A percentile compares a stretch with the other conserved stretches of the same genome.
Conservation (phyloP, 352 stramenopile species). For the Pythium sp. region DNA sequence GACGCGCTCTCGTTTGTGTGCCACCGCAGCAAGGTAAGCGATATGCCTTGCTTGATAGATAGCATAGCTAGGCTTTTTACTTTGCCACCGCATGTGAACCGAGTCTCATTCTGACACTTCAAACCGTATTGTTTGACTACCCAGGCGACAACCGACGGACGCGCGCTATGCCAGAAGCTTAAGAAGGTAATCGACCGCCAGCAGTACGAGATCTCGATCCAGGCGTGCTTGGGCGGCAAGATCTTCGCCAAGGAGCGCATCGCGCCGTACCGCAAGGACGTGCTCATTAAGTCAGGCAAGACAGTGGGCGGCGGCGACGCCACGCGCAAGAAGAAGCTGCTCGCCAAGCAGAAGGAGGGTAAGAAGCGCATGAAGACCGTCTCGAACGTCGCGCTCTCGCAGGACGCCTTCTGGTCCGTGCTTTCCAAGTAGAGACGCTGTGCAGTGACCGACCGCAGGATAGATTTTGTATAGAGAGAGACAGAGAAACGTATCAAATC, state of each 20-base stretch:
- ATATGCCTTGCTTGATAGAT: not conserved
- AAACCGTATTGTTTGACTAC: not conserved
- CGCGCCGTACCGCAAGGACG: constrained; percentile 94
- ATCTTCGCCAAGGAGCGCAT: constrained; percentile 97
- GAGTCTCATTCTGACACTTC: not conserved
- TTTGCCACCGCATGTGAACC: not conserved
- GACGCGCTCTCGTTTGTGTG: constrained; percentile 98
- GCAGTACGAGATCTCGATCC: constrained; percentile 99
- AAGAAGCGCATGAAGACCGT: constrained; percentile 98
- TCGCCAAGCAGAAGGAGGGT: constrained; percentile 99
- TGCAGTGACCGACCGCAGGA: not conserved
- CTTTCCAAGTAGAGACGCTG: constrained; percentile 74
- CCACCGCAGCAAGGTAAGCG: constrained; percentile 79
- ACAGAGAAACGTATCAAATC: not conserved
- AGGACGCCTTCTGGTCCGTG: constrained; percentile 98
- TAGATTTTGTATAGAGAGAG: constrained; percentile 10
- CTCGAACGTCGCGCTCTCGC: constrained; percentile 95
- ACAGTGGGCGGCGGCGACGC: constrained; percentile 96
- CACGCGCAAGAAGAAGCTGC: constrained; percentile 98
- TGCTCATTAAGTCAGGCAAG: constrained; percentile 95
- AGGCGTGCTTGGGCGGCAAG: constrained; percentile 95
- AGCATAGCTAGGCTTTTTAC: not conserved
- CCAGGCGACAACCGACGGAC: constrained; percentile 62
- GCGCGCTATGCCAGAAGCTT: constrained; percentile 93
- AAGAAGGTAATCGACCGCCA: constrained; percentile 96